Conservation (phyloP, 192 early-diverging fungal genomes). For the Rhizoclosmatium globosum region DNA sequence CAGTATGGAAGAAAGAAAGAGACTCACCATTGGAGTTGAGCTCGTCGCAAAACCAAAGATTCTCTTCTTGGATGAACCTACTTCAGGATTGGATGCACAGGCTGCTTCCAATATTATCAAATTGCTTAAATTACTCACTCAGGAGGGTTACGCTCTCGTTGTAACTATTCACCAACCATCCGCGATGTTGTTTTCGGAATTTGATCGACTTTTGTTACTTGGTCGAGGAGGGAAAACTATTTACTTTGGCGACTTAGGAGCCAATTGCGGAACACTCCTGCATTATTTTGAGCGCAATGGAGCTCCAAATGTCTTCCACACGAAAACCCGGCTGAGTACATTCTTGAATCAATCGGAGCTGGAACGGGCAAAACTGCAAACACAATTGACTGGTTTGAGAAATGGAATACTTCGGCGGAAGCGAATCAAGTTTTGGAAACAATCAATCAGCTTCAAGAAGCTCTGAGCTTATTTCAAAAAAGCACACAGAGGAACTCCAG, state of each 20-base stretch:
- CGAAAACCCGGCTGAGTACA: slow-evolving; percentile 88
- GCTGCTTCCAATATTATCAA: slow-evolving; percentile 77
- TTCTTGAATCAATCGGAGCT: slow-evolving; percentile 81
- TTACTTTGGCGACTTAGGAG: slow-evolving; percentile 85
- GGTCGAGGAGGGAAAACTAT: slow-evolving; percentile 83
- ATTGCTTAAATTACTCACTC: slow-evolving; percentile 66
- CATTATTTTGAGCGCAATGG: slow-evolving; percentile 80
- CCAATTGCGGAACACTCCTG: slow-evolving; percentile 67
- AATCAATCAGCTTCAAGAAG: background rate
- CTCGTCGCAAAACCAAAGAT: slow-evolving; percentile 83
- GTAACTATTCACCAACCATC: slow-evolving; percentile 92
- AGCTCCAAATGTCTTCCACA: slow-evolving; percentile 67
- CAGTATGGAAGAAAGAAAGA: slow-evolving; percentile 87
- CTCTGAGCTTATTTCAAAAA: background rate
- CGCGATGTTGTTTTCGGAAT: slow-evolving; percentile 82
- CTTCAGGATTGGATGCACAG: slow-evolving; percentile 77
- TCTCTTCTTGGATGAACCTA: slow-evolving; percentile 93
- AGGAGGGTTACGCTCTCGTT: slow-evolving; percentile 77
- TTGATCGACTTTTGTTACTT: slow-evolving; percentile 81
- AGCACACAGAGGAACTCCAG: slow-evolving; percentile 19
- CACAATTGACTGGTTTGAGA: slow-evolving; percentile 73
- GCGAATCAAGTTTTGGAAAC: background rate
- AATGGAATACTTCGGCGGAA: slow-evolving; percentile 58
- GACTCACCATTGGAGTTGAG: slow-evolving; percentile 87
- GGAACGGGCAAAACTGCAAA: slow-evolving; percentile 49